Conservation (phyloP, 306 rosid species). For the Sicyos baderoa region DNA sequence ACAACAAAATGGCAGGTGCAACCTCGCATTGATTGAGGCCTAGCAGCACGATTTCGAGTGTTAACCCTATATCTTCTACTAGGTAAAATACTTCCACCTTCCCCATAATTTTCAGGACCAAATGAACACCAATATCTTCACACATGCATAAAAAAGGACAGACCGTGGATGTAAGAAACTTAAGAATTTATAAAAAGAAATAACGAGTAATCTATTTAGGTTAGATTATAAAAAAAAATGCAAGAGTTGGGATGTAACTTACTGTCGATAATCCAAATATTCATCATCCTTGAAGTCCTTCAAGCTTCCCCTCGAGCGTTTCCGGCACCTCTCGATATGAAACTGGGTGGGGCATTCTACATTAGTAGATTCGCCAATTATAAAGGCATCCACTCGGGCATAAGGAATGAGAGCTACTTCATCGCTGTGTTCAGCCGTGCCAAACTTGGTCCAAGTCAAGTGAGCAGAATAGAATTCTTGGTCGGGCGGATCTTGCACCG, state of each 20-base stretch:
- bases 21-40: constrained; percentile 97
- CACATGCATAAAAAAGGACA: constrained; percentile 9
- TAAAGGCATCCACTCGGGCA: constrained; percentile 77
- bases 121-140: constrained; percentile 95
- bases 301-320: constrained; percentile 63
- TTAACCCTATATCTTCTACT: constrained; percentile 88
- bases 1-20: constrained; percentile 89
- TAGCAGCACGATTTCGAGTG: constrained; percentile 95
- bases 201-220: background rate
- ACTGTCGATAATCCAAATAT: constrained; percentile 81
- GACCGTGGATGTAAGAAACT: background rate
- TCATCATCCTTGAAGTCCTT: constrained; percentile 84
- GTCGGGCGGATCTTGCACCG: constrained; percentile 74
- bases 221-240: background rate
- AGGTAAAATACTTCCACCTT: constrained; percentile 80
- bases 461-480: constrained; percentile 74
- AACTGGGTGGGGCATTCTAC: constrained; percentile 77
- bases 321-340: constrained; percentile 77
- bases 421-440: constrained; percentile 61
- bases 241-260: constrained; percentile 27
- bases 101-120: constrained; percentile 96
- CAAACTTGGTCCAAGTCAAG: constrained; percentile 83
- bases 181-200: background rate
- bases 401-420: constrained; percentile 85
- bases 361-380: constrained; percentile 77